Evolutionary conservation across 768 basidiomycete genomes (phyloP), one percentile per base, ranked within the genome.

Genomic region (Leccinum uliginosum): DNA sequence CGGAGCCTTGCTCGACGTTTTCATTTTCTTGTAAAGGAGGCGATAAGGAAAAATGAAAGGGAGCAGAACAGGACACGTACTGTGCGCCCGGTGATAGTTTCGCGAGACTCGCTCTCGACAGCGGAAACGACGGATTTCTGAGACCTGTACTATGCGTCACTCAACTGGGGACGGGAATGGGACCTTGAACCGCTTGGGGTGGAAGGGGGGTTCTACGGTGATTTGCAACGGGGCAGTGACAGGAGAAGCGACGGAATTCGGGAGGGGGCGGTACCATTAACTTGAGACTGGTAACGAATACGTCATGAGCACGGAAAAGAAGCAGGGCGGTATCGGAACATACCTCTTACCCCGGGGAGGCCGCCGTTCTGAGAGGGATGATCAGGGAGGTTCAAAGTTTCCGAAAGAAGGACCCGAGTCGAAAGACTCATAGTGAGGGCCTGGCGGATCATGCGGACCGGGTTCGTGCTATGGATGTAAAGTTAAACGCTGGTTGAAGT

Each of bases 341-440:
- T 50, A 71, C 70, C 59, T 62, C 69, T 59, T 61, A 8, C 23
- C 58, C 71, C 69, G 6, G 51, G 60, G 62, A 62, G 65, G 8
- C 51, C 58, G 0, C 65, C 67, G 51, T 62, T 67, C 50, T 65
- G 65, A 50, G 63, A 50, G 45, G 53, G 27, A 55, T 64, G 65
- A 55, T 75, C 70, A 4, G 85, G 86, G 15, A 88, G 67, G 85
- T 5, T 87, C 87, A 56, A 85, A 77, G 69, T 90, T 90, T 12
- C 87, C 87, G 72, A 87, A 90, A 11, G 87, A 88, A 44, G 83
- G 81, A 1, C 82, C 85, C 32, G 87, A 88, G 62, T 84, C 85
- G 65, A 86, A 88, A 2, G 87, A 89, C 63, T 84, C 84, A 67
- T 88, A n/a, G 59, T 80, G 84, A 5, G 85, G 83, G 47, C 86